Percentiles rank a stretch among this genome's conserved stretches.
Conservation (phyloP, 2,329 filamentous ascomycete genomes). For the Neofusicoccum cordaticola region DNA sequence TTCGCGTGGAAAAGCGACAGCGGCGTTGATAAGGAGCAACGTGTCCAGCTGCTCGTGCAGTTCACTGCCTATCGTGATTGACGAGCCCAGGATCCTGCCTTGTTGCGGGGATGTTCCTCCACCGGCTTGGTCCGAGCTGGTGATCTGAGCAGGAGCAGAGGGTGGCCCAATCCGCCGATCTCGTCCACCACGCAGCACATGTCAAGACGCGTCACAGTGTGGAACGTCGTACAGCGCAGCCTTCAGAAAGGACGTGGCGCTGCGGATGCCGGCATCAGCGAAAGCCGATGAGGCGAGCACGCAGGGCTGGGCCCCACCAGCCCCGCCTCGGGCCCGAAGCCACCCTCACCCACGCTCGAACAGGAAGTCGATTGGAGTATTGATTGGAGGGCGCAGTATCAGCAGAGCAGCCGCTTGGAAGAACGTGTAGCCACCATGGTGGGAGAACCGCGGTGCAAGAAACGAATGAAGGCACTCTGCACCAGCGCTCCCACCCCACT, state of each 20-base stretch:
- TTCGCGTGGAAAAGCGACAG: too few relatives aligned
- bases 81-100: background rate
- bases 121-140: too few relatives aligned
- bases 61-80: background rate
- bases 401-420: too few relatives aligned
- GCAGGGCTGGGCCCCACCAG: background rate
- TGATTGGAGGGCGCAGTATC: too few relatives aligned
- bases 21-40: background rate
- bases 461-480: too few relatives aligned
- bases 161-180: background rate
- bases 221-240: background rate
- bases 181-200: too few relatives aligned
- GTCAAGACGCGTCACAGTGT: background rate
- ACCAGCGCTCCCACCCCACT: too few relatives aligned
- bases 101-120: background rate
- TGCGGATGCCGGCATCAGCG: background rate
- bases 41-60: background rate
- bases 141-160: background rate
- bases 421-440: too few relatives aligned
- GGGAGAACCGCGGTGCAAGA: too few relatives aligned
- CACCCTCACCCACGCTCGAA: background rate
- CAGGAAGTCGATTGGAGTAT: too few relatives aligned
- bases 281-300: background rate
- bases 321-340: background rate
- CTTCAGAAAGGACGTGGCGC: background rate